A percentile compares a stretch with the other conserved stretches of the same genome.
Evolutionary conservation across 257 asterid species (phyloP).

Genomic region (Euphrasia confusa): DNA sequence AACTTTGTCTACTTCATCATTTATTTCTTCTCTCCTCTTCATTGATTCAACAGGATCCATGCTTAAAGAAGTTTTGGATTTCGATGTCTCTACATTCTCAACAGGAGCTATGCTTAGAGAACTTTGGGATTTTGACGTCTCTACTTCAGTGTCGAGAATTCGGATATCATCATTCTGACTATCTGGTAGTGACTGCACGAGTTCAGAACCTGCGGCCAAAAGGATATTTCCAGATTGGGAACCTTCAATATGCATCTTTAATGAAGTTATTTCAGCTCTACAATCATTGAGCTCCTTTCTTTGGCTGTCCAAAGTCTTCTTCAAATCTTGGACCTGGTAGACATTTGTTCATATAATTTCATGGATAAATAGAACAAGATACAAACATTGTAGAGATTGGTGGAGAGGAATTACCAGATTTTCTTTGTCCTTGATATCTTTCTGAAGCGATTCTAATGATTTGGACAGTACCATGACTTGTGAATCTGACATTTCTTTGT

Average conservation of each 20-base stretch:
- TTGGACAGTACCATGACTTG: slow-evolving; percentile 60
- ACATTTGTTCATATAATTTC: slow-evolving; percentile 15
- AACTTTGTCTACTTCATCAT: slow-evolving; percentile 31
- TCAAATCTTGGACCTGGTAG: slow-evolving; percentile 72
- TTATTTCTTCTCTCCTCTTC: slow-evolving; percentile 35
- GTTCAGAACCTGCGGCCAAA: slow-evolving; percentile 34
- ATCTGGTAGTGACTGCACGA: slow-evolving; percentile 34
- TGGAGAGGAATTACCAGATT: slow-evolving; percentile 40
- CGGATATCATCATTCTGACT: slow-evolving; percentile 40
- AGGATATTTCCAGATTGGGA: slow-evolving; percentile 49
- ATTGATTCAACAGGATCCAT: slow-evolving; percentile 34
- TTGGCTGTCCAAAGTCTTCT: slow-evolving; percentile 64
- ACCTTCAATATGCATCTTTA: slow-evolving; percentile 80
- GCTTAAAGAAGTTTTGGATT: slow-evolving; percentile 31
- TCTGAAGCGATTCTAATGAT: slow-evolving; percentile 81
- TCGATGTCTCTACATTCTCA: slow-evolving; percentile 27
- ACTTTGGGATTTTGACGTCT: no score
- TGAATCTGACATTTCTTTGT: slow-evolving; percentile 64
- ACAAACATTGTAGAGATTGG: background rate
- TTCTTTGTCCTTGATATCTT: slow-evolving; percentile 84
- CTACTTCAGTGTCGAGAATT: slow-evolving; percentile 44
- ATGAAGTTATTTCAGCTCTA: slow-evolving; percentile 93
- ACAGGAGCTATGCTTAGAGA: no score
- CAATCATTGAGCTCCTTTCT: slow-evolving; percentile 79
- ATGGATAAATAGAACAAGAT: slow-evolving; percentile 19